phyloP scores from a whole-genome alignment of 371 early-diverging fungal species.

The Mucor saturninus region DNA sequence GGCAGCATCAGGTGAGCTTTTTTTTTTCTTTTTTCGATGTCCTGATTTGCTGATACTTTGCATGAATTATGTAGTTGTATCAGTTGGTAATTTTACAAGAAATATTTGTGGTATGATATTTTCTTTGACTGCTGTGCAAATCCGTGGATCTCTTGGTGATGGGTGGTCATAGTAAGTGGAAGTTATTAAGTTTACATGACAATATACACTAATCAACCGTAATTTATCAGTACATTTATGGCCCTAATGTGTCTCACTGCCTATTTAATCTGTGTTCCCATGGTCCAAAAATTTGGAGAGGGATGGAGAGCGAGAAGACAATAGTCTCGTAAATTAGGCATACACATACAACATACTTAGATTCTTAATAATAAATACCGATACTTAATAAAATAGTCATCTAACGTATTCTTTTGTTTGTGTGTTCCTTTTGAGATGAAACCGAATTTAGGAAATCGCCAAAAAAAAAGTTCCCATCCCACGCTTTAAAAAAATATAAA shows the following conservation, averaged over 20 bases:
- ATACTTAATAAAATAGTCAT: no score
- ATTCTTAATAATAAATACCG: not conserved
- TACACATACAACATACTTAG: not conserved
- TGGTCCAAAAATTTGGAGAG: constrained; percentile 25
- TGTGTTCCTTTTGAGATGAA: not conserved
- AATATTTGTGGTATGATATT: constrained; percentile 43
- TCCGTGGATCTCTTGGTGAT: constrained; percentile 33
- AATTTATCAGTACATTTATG: constrained; percentile 24
- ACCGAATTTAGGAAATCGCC: constrained; percentile 1
- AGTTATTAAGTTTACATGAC: not conserved
- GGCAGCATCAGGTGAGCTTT: constrained; percentile 45
- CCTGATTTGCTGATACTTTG: not conserved
- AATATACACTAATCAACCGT: not conserved
- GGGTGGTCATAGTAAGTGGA: constrained; percentile 48
- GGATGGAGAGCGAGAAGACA: constrained; percentile 17
- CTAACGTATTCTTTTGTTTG: not conserved
- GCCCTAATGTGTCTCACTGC: constrained; percentile 14
- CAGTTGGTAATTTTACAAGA: constrained; percentile 36
- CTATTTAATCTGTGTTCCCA: constrained; percentile 29
- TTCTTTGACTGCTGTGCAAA: constrained; percentile 33
- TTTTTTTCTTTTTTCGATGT: not conserved
- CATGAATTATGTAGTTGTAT: constrained; percentile 24
- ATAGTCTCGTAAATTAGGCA: not conserved
- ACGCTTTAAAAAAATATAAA: not conserved
- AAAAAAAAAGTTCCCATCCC: constrained; percentile 1